Evolutionary conservation across 345 rosid genomes (phyloP), one percentile per base, ranked within the genome.

Genomic region (Linum lewisii): DNA sequence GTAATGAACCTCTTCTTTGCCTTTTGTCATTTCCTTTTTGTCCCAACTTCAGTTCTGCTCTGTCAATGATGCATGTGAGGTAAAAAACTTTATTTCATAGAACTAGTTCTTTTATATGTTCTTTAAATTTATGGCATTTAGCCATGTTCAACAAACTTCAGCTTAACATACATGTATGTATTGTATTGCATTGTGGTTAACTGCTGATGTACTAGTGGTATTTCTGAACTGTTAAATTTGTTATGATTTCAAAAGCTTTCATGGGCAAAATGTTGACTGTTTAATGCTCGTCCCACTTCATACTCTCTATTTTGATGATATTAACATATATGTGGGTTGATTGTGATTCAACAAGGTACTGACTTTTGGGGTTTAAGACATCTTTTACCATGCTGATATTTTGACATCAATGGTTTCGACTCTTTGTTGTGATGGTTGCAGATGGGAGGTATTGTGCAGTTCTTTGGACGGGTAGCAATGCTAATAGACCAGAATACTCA

Each of bases 371-470:
- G 2, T 26, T 26, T 6, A 26, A 26, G 32, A 29, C 34, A 29
- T 29, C 34, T 29, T 29, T 29, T 14, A 6, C 23, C 21, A 0
- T 29, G 25, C 24, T 52, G 54, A 56, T 29, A 25, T 14, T 51
- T 18, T 34, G 63, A 58, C 55, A 24, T 42, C 47, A 11, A 42
- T 11, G 15, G 9, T 10, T 42, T 42, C 47, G 2, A 42, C 14
- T 42, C 13, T 3, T 4, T 38, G 45, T 42, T 11, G 45, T 44
- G 3, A 57, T 64, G 71, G 52, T 73, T 62, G 59, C 87, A 91
- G 96, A 81, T 91, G 97, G 83, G 82, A 76, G 92, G 94, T 6
- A 86, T 79, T 66, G 96, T 91, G 65, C 81, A 80, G 63, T 82
- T 78, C 69, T 87, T 81, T 69, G 97, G 97, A 63, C 82, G 90